Base-by-base conservation (phyloP, 1,284 basidiomycete genomes). In the Pseudozyma thailandica region DNA sequence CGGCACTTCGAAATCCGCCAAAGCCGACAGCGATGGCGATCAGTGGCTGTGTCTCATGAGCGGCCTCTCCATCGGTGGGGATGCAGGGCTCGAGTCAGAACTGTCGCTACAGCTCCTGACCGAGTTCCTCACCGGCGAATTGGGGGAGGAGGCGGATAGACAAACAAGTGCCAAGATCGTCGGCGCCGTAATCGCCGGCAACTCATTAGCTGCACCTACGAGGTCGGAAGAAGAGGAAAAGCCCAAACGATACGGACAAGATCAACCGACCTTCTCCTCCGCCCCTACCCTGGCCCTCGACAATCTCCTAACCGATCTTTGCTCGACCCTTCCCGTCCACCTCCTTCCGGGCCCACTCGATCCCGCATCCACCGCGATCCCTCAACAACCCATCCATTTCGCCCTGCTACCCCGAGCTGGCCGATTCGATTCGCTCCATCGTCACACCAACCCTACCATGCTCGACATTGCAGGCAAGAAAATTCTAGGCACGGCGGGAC, bases 401-500 rank as follows among this genome's bases (percentile, higher is more conserved):
- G 91, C 92, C 5, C 93, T 99, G 88, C 91, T 99, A 66, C 91
- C 92, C 20, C 85, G 87, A 1, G 83, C 85, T 20, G 62, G 69
- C 26, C 50, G 57, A 13, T 86, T 88, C 68, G 85, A 88, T n/a
- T 86, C 88, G 3, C 90, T 98, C 75, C 84, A 86, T 39, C 90
- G 89, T 78, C 90, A 91, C 82, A 94, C 93, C 6, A 99, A 98
- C 82, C 96, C 96, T 2, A 88, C 89, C 25, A 97, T 93, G 87
- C 85, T 96, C 52, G 88, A 88, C 47, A 60, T 87, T 12, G 86
- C 84, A 2, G 83, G 64, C 7, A 50, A 83, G 4, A 83, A 81
- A 42, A 90, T 98, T 43, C 85, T 98, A 23, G 88, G 90, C 20
- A 90, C 92, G 31, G 91, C 92, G 25, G 96, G 96, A 2, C 96